phyloP scores from a whole-genome alignment of 2,329 filamentous ascomycete species.

The Cryphonectria carpinicola region DNA sequence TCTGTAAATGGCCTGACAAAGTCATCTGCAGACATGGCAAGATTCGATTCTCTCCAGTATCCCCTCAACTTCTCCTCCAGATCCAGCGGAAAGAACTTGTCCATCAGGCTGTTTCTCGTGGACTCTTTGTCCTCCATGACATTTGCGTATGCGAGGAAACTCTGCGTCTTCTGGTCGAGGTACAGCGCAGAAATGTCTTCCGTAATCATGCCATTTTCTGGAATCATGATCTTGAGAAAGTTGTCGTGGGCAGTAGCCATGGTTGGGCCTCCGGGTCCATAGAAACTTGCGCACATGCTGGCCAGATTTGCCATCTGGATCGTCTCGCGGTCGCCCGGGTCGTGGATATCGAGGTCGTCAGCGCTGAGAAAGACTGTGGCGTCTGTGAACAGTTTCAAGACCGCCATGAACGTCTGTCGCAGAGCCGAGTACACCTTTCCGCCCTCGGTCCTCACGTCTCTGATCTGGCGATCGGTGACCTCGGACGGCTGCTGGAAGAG shows the following conservation, averaged over 20 bases:
- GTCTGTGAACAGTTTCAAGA: slow-evolving; percentile 41
- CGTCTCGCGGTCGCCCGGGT: slow-evolving; percentile 43
- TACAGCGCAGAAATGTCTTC: slow-evolving; percentile 48
- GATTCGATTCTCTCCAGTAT: slow-evolving; percentile 45
- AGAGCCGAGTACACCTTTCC: slow-evolving; percentile 41
- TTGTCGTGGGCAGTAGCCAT: slow-evolving; percentile 49
- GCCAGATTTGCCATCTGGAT: slow-evolving; percentile 55
- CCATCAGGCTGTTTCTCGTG: slow-evolving; percentile 54
- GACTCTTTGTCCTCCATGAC: slow-evolving; percentile 52
- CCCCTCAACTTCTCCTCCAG: slow-evolving; percentile 55
- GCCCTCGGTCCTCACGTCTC: slow-evolving; percentile 39
- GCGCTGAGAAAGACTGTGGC: slow-evolving; percentile 38
- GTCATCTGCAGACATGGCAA: slow-evolving; percentile 53
- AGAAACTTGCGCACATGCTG: slow-evolving; percentile 39
- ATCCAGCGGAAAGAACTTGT: slow-evolving; percentile 60
- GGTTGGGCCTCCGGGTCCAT: slow-evolving; percentile 39
- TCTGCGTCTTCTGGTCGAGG: slow-evolving; percentile 52
- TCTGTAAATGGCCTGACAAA: slow-evolving; percentile 49
- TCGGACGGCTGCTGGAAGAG: slow-evolving; percentile 40
- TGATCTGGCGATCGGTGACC: slow-evolving; percentile 37
- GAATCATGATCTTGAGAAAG: slow-evolving; percentile 50
- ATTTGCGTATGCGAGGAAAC: slow-evolving; percentile 58
- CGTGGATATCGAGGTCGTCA: slow-evolving; percentile 44
- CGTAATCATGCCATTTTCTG: slow-evolving; percentile 44
- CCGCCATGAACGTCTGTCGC: slow-evolving; percentile 39